A percentile compares a stretch with the other conserved stretches of the same genome.
Conservation (phyloP, 495 filamentous ascomycete genomes). For the Lepraria neglecta region DNA sequence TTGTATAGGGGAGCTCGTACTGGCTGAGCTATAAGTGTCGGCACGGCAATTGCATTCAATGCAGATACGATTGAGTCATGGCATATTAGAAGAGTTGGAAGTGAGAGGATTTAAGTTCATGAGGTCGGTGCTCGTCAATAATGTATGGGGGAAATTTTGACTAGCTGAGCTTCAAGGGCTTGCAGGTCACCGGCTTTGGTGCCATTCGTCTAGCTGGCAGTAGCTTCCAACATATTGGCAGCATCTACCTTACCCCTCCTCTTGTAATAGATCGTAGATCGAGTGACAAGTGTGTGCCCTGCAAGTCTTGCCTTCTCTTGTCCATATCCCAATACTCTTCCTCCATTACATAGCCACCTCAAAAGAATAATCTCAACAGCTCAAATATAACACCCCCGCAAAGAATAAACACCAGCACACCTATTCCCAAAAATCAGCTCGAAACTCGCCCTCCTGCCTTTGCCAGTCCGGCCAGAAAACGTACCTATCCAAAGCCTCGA, state of each 20-base stretch:
- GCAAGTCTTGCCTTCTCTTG: neutral
- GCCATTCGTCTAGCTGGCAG: neutral
- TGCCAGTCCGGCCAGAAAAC: constrained; percentile 29
- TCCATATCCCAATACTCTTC: neutral
- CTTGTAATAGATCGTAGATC: neutral
- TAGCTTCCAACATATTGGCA: neutral
- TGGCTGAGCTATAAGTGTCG: neutral
- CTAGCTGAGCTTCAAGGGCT: neutral
- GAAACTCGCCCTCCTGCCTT: neutral
- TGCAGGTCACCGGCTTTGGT: neutral
- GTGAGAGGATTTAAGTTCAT: neutral
- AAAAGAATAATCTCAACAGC: constrained; percentile 69
- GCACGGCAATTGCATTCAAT: neutral
- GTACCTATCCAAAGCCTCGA: constrained; percentile 78
- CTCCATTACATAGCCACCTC: neutral
- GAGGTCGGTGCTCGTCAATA: neutral
- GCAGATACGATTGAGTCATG: neutral
- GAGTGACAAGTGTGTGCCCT: neutral
- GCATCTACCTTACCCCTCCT: neutral
- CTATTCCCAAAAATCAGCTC: constrained; percentile 38
- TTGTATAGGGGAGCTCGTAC: neutral
- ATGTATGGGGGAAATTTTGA: no score
- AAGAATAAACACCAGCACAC: constrained; percentile 70
- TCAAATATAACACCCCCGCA: constrained; percentile 83
- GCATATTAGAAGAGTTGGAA: neutral